These are phyloP conservation scores for Allantophomopsis lycopodina DNA, from an alignment of 2,329 filamentous ascomycete species.

Conservation along the genomic window DNA sequence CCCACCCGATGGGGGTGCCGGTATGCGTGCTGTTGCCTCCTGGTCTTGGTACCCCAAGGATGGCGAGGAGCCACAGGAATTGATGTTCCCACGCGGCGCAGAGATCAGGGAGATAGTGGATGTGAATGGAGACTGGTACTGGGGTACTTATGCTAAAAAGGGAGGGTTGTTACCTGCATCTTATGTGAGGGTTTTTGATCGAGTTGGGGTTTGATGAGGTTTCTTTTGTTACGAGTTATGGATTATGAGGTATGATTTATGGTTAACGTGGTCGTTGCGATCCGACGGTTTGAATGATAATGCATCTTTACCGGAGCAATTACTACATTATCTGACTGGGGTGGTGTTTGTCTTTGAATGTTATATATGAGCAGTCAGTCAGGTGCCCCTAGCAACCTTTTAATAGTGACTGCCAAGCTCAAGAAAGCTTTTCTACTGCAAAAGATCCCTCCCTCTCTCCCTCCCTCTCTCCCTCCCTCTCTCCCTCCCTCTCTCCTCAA, in stretches of 20 bases:
- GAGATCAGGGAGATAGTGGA: slow-evolving; percentile 75
- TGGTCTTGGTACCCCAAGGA: slow-evolving; percentile 70
- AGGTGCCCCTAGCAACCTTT: too few relatives aligned
- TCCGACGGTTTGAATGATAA: neutral
- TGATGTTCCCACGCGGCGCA: slow-evolving; percentile 72
- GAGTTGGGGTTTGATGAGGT: neutral
- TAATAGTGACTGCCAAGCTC: too few relatives aligned
- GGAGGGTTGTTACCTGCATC: slow-evolving; percentile 70
- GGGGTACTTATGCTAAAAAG: slow-evolving; percentile 70
- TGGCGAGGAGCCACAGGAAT: slow-evolving; percentile 52
- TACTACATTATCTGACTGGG: neutral
- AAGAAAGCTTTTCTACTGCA: too few relatives aligned
- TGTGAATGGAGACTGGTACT: slow-evolving; percentile 84
- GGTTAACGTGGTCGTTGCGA: neutral
- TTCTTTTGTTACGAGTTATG: neutral
- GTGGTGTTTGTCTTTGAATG: neutral
- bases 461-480: too few relatives aligned
- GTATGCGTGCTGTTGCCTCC: slow-evolving; percentile 45
- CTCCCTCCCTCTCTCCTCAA: too few relatives aligned
- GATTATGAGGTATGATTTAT: neutral
- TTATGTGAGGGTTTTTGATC: slow-evolving; percentile 46
- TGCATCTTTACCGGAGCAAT: too few relatives aligned
- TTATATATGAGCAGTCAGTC: neutral
- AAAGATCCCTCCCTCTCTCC: too few relatives aligned
- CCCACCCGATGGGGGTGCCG: slow-evolving; percentile 65